phyloP scores from a whole-genome alignment of 2,329 filamentous ascomycete species.

The Cladophialophora yegresii region DNA sequence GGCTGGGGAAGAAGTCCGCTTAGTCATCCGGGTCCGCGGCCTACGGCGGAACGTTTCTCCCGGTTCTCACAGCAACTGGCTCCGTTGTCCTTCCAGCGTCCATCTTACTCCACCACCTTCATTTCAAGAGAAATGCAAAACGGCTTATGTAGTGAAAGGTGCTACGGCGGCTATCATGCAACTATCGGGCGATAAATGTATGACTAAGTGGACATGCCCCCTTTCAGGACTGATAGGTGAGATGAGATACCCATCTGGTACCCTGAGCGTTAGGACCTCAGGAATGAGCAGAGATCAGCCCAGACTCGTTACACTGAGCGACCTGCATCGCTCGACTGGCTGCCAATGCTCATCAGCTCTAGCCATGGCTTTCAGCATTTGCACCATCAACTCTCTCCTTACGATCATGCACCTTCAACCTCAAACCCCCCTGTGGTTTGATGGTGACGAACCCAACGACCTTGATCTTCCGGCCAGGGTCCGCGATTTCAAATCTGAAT shows the following conservation, averaged over 20 bases:
- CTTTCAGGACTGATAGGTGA: background rate
- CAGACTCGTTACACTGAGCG: background rate
- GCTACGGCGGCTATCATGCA: background rate
- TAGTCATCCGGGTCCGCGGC: background rate
- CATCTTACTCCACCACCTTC: too few relatives aligned
- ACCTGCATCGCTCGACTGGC: background rate
- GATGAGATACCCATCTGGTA: background rate
- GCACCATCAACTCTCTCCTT: background rate
- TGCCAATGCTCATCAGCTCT: background rate
- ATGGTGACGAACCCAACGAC: conserved; percentile 35
- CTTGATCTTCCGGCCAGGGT: conserved; percentile 60
- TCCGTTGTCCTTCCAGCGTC: background rate
- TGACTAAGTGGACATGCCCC: background rate
- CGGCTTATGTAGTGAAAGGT: too few relatives aligned
- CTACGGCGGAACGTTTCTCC: background rate
- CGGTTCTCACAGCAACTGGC: background rate
- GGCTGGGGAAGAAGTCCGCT: background rate
- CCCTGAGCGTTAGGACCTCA: background rate
- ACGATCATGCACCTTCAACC: conserved; percentile 56
- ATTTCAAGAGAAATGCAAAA: background rate
- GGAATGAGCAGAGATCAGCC: background rate
- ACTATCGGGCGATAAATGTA: background rate
- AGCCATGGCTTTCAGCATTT: background rate
- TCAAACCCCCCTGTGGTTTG: conserved; percentile 70
- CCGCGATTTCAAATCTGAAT: conserved; percentile 61